Evolutionary conservation across 2,329 filamentous ascomycete genomes (phyloP), one percentile per base, ranked within the genome.

Genomic region (Colletotrichum sojae): DNA sequence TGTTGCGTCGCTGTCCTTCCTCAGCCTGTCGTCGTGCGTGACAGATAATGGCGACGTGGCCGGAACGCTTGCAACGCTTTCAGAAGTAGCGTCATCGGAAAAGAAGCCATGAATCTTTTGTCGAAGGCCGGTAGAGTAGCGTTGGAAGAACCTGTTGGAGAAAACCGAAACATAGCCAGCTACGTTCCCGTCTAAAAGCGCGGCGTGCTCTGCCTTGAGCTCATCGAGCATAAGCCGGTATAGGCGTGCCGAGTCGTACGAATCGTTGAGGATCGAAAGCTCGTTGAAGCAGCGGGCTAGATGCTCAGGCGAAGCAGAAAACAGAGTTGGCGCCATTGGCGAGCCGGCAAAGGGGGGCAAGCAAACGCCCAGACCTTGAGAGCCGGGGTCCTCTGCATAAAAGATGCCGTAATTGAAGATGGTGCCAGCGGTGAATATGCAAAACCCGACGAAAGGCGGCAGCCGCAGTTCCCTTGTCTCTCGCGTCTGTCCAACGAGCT

Each of bases 401-500:
- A 65, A 48, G 12, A 60, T 25, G 5, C 66, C 61, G 5, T 54
- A 39, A n/a, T 36, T 39, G 31, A 59, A 46, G 6, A 69, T 49
- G 8, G 66, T 69, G 5, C 52, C 66, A 1, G 66, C 66, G 5
- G 61, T 69, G 36, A 69, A 69, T 10, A 69, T 55, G 15, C 66
- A 69, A 6, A 60, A 69, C 3, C 60, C 55, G 3, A 69, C 25
- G n/a, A 66, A 55, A 3, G 66, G 54, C 15, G 66, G 66, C 10
- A 69, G 49, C 9, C 52, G 20, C 5, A 54, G 22, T 5, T 39
- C 31, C 31, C 31, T 40, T 5, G 20, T 65, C 13, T 65, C 61
- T 20, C 63, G 27, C 6, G 49, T 22, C 4, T 59, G 54, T 2
- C 55, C 49, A 12, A 60, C 55, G 5, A 65, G 43, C 31, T 65